Evolutionary conservation across 1,284 basidiomycete species (phyloP), one percentile per base, ranked within the genome.

Genomic region (Fomitiporia mediterranea): DNA sequence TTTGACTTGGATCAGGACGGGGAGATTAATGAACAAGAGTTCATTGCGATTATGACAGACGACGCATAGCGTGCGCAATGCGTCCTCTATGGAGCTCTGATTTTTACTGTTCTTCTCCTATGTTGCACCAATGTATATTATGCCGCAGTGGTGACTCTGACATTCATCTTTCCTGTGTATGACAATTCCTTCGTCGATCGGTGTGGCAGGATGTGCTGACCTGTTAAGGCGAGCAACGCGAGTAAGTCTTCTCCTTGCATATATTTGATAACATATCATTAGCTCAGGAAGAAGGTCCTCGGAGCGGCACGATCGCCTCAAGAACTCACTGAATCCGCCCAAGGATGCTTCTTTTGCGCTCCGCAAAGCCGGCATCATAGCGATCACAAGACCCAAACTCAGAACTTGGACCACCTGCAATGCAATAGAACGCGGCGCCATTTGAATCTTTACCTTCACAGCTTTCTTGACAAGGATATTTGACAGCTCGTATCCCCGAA

Each of bases 1-100:
- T 99, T 99, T 67, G 96, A 99, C 72, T 83, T 99, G 35, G 96
- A 99, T 74, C 90, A 96, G 70, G 96, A 99, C 66, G 94, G 95
- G 21, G 95, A 96, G 74, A 99, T 99, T 69, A 94, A 87, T 69
- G 90, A 94, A 68, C 84, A 90, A 68, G 93, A 96, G 75, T 95
- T 96, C 71, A 85, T 93, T 63, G 89, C 91, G 46, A 98, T 98
- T 70, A 96, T 98, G 95, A 91, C 92, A 51, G 94, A 98, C 72
- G 94, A 97, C 59, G 78, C 84, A 69, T 88, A 46, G 48, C 25
- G 7, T 28, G 5, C 21, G 13, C 5, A 13, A n/a, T 17, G 27
- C 2, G 3, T 9, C 13, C 25, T 23, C 17, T 28, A 46, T 2
- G 8, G 4, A 9, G 15, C 34, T 4, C 27, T 17, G 19, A 35